phyloP scores from a whole-genome alignment of 352 stramenopile species.

The Globisporangium alternatum region DNA sequence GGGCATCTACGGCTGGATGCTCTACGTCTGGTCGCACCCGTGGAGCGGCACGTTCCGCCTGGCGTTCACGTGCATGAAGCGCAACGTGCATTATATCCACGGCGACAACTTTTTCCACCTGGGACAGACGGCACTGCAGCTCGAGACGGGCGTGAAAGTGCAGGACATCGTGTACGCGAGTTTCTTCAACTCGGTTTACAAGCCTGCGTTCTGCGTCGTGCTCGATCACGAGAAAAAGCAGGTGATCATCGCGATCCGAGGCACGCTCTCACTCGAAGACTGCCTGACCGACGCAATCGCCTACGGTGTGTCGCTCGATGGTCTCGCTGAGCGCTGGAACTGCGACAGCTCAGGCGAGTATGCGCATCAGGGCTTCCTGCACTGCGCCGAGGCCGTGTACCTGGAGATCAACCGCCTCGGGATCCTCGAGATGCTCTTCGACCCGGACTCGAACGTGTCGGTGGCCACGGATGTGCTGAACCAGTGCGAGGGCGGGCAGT shows the following conservation, averaged over 20 bases:
- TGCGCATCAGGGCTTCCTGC: conserved; percentile 81
- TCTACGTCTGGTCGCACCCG: conserved; percentile 88
- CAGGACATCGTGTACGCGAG: conserved; percentile 83
- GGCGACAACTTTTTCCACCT: conserved; percentile 86
- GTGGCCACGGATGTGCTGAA: conserved; percentile 60
- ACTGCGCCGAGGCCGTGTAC: conserved; percentile 72
- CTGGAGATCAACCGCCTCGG: conserved; percentile 68
- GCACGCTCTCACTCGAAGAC: conserved; percentile 84
- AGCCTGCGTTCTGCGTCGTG: conserved; percentile 77
- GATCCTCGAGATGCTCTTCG: conserved; percentile 85
- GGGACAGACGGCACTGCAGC: conserved; percentile 72
- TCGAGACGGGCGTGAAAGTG: conserved; percentile 58
- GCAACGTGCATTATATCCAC: conserved; percentile 60
- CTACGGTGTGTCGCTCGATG: conserved; percentile 75
- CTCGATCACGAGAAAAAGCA: conserved; percentile 70
- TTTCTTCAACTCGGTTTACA: conserved; percentile 80
- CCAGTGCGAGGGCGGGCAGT: conserved; percentile 52
- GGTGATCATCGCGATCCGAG: conserved; percentile 80
- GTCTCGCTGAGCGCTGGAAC: conserved; percentile 54
- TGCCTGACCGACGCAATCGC: conserved; percentile 85
- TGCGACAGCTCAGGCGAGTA: conserved; percentile 73
- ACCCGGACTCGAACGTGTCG: conserved; percentile 43
- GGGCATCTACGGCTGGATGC: conserved; percentile 89
- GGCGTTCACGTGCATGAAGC: conserved; percentile 75
- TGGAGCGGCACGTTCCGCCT: conserved; percentile 78